phyloP scores from a whole-genome alignment of 805 yeast species.

The Starmerella scarabaei region DNA sequence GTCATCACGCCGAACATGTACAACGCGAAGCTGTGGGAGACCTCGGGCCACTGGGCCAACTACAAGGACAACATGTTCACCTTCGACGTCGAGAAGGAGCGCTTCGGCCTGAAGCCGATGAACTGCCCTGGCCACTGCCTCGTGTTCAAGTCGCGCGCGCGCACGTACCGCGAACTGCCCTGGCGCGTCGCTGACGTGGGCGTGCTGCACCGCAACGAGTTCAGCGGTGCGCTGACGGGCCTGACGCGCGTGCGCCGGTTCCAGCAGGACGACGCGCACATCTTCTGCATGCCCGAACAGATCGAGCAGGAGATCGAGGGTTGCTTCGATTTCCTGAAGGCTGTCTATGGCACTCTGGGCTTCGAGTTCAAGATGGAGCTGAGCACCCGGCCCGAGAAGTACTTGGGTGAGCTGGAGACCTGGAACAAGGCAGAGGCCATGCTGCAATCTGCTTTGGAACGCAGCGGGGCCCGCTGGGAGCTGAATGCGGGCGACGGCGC shows the following conservation, averaged over 20 bases:
- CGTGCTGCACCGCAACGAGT: constrained; percentile 93
- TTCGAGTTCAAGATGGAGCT: constrained; percentile 94
- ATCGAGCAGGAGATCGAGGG: constrained; percentile 73
- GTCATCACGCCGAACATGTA: constrained; percentile 99
- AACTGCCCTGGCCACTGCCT: constrained; percentile 95
- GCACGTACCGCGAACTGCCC: constrained; percentile 93
- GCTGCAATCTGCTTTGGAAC: constrained; percentile 68
- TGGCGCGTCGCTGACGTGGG: constrained; percentile 99
- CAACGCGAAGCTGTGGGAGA: constrained; percentile 95
- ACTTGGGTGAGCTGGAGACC: constrained; percentile 83
- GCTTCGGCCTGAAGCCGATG: constrained; percentile 91
- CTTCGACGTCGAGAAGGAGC: constrained; percentile 93
- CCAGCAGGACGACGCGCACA: constrained; percentile 99
- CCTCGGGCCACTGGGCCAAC: constrained; percentile 97
- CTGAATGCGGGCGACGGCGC: constrained; percentile 96
- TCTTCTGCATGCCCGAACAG: constrained; percentile 88
- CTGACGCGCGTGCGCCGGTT: constrained; percentile 96
- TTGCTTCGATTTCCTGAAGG: constrained; percentile 73
- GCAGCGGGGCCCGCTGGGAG: constrained; percentile 87
- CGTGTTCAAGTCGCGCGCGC: constrained; percentile 79
- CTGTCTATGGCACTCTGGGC: constrained; percentile 81
- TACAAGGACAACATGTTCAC: constrained; percentile 96
- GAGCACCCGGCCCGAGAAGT: constrained; percentile 94
- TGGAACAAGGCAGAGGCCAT: constrained; percentile 88
- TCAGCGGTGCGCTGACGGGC: constrained; percentile 86